Conservation (phyloP, 768 basidiomycete genomes). For the Wakefieldia striispora region DNA sequence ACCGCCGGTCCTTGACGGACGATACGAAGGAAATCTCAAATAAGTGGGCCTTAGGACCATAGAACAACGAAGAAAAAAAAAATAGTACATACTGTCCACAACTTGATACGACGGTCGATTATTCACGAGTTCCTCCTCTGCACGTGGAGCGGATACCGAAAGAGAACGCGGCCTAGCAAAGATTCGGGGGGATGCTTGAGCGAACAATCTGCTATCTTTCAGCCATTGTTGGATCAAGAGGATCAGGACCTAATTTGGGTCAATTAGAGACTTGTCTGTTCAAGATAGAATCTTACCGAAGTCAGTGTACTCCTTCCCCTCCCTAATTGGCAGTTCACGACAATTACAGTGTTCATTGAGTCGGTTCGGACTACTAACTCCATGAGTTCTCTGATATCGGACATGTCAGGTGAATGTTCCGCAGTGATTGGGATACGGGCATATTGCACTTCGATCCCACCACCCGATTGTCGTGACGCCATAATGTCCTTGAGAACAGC, state of each 20-base stretch:
- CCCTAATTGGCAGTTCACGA: slow-evolving; percentile 95
- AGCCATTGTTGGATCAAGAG: slow-evolving; percentile 86
- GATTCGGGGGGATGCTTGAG: slow-evolving; percentile 32
- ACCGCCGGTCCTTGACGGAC: slow-evolving; percentile 83
- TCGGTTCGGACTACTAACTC: slow-evolving; percentile 71
- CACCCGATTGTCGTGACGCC: slow-evolving; percentile 47
- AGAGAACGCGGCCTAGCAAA: slow-evolving; percentile 43
- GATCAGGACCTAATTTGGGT: slow-evolving; percentile 60
- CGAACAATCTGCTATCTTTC: slow-evolving; percentile 32
- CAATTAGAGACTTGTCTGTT: background rate
- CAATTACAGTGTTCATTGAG: slow-evolving; percentile 71
- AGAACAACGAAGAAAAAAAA: background rate
- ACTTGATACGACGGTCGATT: slow-evolving; percentile 73
- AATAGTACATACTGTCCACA: slow-evolving; percentile 73
- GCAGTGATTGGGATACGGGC: slow-evolving; percentile 90
- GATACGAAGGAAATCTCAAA: slow-evolving; percentile 75
- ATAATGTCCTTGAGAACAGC: slow-evolving; percentile 88
- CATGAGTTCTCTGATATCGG: slow-evolving; percentile 73
- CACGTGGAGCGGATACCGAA: slow-evolving; percentile 34
- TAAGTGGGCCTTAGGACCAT: slow-evolving; percentile 3
- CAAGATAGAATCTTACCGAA: slow-evolving; percentile 50
- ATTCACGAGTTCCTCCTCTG: slow-evolving; percentile 29
- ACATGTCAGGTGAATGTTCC: slow-evolving; percentile 75
- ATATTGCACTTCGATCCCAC: slow-evolving; percentile 69
- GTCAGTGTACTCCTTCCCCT: slow-evolving; percentile 88